Evolutionary conservation across 306 rosid genomes (phyloP), one percentile per base, ranked within the genome.

Genomic region (Vigna angularis): DNA sequence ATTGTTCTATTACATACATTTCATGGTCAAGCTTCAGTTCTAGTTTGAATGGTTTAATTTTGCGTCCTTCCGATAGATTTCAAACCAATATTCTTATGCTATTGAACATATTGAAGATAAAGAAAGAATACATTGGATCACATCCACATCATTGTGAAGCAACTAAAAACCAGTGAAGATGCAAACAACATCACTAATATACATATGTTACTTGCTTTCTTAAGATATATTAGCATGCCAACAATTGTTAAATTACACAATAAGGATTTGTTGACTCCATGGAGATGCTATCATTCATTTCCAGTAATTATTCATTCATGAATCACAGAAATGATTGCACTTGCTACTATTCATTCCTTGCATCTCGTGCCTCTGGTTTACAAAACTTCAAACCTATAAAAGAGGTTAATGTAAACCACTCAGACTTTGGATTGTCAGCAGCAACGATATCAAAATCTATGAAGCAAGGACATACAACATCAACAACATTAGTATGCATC

Each of bases 381-480:
- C 4, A 65, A 70, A 53, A 30, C 58, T 26, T 67, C 62, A 73
- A 72, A 72, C 76, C 74, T 63, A 74, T 42, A 24, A 73, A 13
- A 77, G 50, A 58, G 20, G 22, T 74, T 16, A 45, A 38, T 81
- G 61, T 53, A 69, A 62, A 73, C 52, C 79, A 72, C 56, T 78
- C 32, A 51, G 69, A 61, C 66, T 70, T 11, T 18, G 68, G 40
- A 63, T 72, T n/a, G 65, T 64, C 36, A n/a, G 61, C 32, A 59
- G 17, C 30, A 75, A 26, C 3, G 38, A 28, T 47, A 52, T 69
- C 13, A 74, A 74, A 76, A 67, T 15, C 9, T 67, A 53, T 16
- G 52, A 70, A 75, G 75, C 34, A 74, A 66, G 32, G 45, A 64
- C 66, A 81, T 84, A 83, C 76, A 47, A 8, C 76, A 80, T 62